phyloP scores from a whole-genome alignment of 495 filamentous ascomycete genomes.

The Usnea hakonensis region DNA sequence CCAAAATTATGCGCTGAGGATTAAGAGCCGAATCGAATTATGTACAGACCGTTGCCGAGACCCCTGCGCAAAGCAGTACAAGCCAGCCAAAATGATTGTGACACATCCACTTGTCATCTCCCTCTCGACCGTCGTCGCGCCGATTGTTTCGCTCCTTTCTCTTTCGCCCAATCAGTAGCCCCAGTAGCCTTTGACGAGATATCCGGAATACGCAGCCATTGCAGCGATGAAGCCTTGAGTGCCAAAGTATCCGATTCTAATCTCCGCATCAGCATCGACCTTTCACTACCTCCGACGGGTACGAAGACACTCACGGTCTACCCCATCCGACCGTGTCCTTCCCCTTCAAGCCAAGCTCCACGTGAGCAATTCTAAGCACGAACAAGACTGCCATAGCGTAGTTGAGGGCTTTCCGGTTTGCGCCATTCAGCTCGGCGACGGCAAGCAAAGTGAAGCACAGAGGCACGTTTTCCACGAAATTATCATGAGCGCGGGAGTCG shows the following conservation, averaged over 20 bases:
- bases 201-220: slow-evolving; percentile 34
- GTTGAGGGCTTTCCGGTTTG: slow-evolving; percentile 31
- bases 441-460: slow-evolving; percentile 28
- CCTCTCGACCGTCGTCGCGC: not conserved
- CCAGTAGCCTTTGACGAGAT: slow-evolving; percentile 37
- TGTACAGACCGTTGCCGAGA: not conserved
- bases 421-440: slow-evolving; percentile 39
- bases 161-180: slow-evolving; percentile 23
- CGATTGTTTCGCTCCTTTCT: not conserved
- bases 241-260: slow-evolving; percentile 30
- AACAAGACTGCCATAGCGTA: slow-evolving; percentile 31
- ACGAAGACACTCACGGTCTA: slow-evolving; percentile 15
- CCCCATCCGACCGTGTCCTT: slow-evolving; percentile 29
- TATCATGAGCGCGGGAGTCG: slow-evolving; percentile 32
- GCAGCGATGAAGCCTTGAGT: slow-evolving; percentile 32
- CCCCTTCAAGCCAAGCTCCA: slow-evolving; percentile 32
- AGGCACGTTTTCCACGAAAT: slow-evolving; percentile 41
- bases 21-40: not conserved
- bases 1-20: not conserved
- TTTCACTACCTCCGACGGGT: not conserved
- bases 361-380: slow-evolving; percentile 33
- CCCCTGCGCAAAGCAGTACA: not conserved
- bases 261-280: not conserved
- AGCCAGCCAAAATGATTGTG: not conserved
- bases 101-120: not conserved